These are phyloP conservation scores for Candida tropicalis DNA, from an alignment of 1,139 yeast species.

Conservation along the genomic window DNA sequence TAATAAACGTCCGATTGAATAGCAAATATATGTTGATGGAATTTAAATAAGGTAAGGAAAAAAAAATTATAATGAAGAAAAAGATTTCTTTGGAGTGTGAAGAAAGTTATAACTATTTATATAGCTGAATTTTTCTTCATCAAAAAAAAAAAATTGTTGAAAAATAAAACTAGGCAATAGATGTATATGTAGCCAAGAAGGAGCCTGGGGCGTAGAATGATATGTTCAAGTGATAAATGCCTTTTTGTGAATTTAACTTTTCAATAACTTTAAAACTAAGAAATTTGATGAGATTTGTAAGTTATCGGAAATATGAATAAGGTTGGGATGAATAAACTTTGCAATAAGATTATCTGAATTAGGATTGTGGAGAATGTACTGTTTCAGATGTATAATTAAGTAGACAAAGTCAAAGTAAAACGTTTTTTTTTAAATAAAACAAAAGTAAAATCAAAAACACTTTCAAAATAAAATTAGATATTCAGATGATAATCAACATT, in stretches of 20 bases:
- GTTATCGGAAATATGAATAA: slow-evolving; percentile 1
- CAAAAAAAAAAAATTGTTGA: not conserved
- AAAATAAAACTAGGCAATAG: too few relatives aligned
- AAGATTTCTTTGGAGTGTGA: not conserved
- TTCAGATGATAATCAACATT: not conserved
- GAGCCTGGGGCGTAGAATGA: too few relatives aligned
- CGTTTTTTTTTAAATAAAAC: not conserved
- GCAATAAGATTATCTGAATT: slow-evolving; percentile 1
- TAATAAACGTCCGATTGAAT: not conserved
- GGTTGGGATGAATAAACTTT: not conserved
- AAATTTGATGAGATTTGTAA: not conserved
- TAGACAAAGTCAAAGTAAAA: not conserved
- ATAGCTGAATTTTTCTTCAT: not conserved
- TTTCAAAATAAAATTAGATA: not conserved
- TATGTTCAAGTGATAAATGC: not conserved
- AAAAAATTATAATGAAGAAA: not conserved
- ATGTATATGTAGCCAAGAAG: slow-evolving; percentile 2
- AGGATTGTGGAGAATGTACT: not conserved
- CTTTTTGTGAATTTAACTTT: not conserved
- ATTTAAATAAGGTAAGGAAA: not conserved
- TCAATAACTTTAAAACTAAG: slow-evolving; percentile 1
- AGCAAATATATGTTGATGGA: too few relatives aligned
- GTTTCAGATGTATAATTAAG: not conserved
- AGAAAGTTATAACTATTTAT: not conserved
- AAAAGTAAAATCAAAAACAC: not conserved